phyloP scores from a whole-genome alignment of 2,329 filamentous ascomycete species.

The Cytospora piceicola region DNA sequence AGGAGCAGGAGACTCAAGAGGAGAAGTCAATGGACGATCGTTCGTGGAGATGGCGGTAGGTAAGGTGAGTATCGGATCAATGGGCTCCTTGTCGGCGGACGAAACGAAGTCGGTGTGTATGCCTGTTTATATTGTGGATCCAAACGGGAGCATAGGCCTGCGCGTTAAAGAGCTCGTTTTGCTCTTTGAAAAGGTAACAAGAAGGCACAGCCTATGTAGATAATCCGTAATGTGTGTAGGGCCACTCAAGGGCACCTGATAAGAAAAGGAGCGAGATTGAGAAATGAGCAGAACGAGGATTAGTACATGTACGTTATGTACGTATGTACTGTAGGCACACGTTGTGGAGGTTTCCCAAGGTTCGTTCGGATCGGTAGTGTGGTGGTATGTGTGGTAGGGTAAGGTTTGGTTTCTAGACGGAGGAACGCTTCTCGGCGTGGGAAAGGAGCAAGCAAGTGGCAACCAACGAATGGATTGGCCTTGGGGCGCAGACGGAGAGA shows the following conservation, averaged over 20 bases:
- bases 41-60: constrained; percentile 14
- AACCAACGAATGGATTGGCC: constrained; percentile 11
- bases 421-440: constrained; percentile 12
- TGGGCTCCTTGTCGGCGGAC: constrained; percentile 11
- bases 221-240: background rate
- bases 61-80: constrained; percentile 9
- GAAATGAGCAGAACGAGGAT: background rate
- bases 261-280: background rate
- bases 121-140: constrained; percentile 19
- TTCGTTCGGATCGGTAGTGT: background rate
- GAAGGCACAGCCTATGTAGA: background rate
- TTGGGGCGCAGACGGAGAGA: constrained; percentile 9
- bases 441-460: constrained; percentile 22
- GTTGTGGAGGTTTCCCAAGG: background rate
- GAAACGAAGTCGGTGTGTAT: constrained; percentile 22
- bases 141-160: constrained; percentile 16
- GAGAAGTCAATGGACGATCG: constrained; percentile 7
- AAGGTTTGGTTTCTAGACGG: constrained; percentile 1
- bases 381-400: background rate
- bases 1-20: background rate
- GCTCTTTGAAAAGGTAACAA: background rate
- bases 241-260: background rate
- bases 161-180: constrained; percentile 10
- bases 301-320: background rate
- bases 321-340: background rate